Evolutionary conservation across 78 protist genomes (phyloP).

Genomic region (Mantamonas sphyraenae): DNA sequence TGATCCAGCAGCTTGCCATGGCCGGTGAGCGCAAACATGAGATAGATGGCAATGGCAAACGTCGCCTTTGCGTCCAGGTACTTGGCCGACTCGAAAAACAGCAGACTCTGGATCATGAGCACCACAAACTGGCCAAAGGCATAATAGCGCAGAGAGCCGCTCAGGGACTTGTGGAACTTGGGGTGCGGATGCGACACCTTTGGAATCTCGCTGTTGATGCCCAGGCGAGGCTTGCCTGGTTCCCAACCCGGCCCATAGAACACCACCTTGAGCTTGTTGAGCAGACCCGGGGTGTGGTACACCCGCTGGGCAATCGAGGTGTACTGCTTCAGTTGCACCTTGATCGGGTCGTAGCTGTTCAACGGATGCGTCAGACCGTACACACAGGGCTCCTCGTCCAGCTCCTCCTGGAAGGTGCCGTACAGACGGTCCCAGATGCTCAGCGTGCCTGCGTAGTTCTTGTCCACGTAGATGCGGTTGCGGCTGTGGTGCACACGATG

Average conservation of each 20-base stretch:
- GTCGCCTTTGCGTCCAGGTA: no score
- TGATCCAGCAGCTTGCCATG: no score
- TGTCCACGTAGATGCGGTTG: slow-evolving; percentile 56
- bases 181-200: no score
- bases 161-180: no score
- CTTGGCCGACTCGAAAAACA: no score
- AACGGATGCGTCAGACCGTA: slow-evolving; percentile 39
- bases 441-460: slow-evolving; percentile 61
- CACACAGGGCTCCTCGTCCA: slow-evolving; percentile 9
- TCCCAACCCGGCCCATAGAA: slow-evolving; percentile 2
- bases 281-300: slow-evolving; percentile 5
- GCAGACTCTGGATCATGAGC: no score
- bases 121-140: no score
- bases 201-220: background rate
- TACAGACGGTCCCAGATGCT: slow-evolving; percentile 61
- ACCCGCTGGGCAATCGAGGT: background rate
- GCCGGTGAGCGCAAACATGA: no score
- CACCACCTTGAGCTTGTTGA: slow-evolving; percentile 8
- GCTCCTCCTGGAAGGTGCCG: slow-evolving; percentile 49
- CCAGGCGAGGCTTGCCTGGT: background rate
- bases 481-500: slow-evolving; percentile 70
- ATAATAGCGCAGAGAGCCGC: no score
- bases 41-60: no score
- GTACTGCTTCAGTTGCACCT: slow-evolving; percentile 27
- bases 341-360: slow-evolving; percentile 26